Evolutionary conservation across 176 grass and related monocot species (phyloP), one percentile per base, ranked within the genome.

Genomic region (Rhynchospora pubera): DNA sequence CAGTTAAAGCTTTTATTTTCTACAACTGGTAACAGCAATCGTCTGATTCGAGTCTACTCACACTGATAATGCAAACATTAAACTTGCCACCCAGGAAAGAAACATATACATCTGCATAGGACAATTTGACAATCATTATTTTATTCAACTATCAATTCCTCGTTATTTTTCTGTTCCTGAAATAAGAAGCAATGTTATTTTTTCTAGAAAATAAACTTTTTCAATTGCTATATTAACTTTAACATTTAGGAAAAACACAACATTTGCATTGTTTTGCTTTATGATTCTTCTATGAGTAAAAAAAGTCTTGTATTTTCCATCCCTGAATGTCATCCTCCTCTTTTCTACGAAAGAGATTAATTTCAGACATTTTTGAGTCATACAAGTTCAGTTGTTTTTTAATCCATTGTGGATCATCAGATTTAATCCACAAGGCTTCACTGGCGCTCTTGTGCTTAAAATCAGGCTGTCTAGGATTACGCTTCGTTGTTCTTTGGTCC

Each of bases 291-390:
- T 21, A 79, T 2, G 43, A 80, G 39, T 80, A 2, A 63, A 24
- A 32, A 82, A 82, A 82, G 62, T 82, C 79, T 48, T 42, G 21
- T 12, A 82, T 51, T 82, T 82, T 52, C 44, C 58, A 82, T 65
- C 79, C 43, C 1, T 30, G 7, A 19, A 66, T 30, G 3, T 13
- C 61, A 65, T 13, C 13, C 52, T 52, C 42, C 3, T 82, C 61
- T 16, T 66, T 30, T 16, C 50, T 82, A 10, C 9, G 61, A 50
- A 82, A 82, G 26, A 45, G 13, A 50, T 80, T 80, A 62, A 3
- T 11, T 2, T 47, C 61, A 12, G 42, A 82, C 21, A 34, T 26
- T 64, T 82, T 30, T 28, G 79, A 52, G 43, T 82, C 61, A 10
- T 82, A 82, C 61, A 82, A 82, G 11, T 32, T 48, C 44, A 82